These are phyloP conservation scores for Anaeramoeba ignava DNA, from an alignment of 78 protist genomes.

Conservation along the genomic window DNA sequence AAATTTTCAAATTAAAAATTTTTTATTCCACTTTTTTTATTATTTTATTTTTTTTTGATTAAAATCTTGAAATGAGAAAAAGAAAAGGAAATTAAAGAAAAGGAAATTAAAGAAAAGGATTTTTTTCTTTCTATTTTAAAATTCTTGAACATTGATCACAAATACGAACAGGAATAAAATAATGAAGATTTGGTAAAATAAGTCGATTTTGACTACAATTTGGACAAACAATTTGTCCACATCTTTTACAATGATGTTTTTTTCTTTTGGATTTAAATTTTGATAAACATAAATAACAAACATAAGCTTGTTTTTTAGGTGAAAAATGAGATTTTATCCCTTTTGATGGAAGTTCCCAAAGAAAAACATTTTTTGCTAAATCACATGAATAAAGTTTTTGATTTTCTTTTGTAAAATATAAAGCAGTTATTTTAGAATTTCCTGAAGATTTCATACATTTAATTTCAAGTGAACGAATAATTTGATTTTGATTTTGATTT, in stretches of 20 bases:
- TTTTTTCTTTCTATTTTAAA: no score
- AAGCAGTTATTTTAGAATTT: not conserved
- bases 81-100: no score
- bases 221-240: not conserved
- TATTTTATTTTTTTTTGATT: no score
- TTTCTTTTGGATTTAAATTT: not conserved
- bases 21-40: no score
- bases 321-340: not conserved
- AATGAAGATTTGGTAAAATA: not conserved
- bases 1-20: no score
- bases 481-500: no score
- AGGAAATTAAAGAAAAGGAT: no score
- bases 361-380: not conserved
- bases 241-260: not conserved
- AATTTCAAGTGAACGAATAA: no score
- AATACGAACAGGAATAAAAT: not conserved
- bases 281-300: not conserved
- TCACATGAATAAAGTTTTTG: not conserved
- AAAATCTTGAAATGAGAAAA: no score
- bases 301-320: not conserved
- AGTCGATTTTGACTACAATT: not conserved
- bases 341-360: not conserved
- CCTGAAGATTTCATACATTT: no score
- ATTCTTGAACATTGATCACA: not conserved
- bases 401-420: not conserved